phyloP scores from a whole-genome alignment of 2,329 filamentous ascomycete genomes.

The Diaporthe sp. region DNA sequence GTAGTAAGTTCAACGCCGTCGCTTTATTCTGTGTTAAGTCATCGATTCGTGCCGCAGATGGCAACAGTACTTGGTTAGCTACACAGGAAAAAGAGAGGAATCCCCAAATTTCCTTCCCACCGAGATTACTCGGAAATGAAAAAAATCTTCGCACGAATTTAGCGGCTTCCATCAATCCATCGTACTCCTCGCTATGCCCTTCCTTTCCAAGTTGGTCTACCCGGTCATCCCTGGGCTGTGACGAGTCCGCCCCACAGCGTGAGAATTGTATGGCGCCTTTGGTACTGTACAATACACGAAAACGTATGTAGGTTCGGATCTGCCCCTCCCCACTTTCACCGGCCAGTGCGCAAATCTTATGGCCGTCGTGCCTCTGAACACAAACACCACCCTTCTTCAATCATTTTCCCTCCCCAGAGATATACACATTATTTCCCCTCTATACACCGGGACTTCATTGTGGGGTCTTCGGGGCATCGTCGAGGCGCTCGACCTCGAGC shows the following conservation, averaged over 20 bases:
- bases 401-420: no score
- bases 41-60: neutral
- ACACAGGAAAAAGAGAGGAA: neutral
- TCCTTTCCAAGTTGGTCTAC: no score
- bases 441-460: accelerated
- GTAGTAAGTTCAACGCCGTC: neutral
- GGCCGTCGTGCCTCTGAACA: no score
- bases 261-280: no score
- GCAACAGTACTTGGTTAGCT: neutral
- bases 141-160: neutral
- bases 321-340: neutral
- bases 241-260: no score
- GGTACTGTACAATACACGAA: neutral
- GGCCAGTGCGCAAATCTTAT: no score
- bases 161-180: neutral
- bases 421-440: no score
- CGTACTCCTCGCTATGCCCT: neutral
- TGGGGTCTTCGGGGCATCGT: accelerated
- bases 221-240: neutral
- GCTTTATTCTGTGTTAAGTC: neutral
- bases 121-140: no score
- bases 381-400: neutral
- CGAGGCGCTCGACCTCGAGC: conserved; percentile 46
- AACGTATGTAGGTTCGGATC: no score
- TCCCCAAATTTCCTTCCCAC: no score